Conservation (phyloP, 495 filamentous ascomycete genomes). For the Penicillium herquei region DNA sequence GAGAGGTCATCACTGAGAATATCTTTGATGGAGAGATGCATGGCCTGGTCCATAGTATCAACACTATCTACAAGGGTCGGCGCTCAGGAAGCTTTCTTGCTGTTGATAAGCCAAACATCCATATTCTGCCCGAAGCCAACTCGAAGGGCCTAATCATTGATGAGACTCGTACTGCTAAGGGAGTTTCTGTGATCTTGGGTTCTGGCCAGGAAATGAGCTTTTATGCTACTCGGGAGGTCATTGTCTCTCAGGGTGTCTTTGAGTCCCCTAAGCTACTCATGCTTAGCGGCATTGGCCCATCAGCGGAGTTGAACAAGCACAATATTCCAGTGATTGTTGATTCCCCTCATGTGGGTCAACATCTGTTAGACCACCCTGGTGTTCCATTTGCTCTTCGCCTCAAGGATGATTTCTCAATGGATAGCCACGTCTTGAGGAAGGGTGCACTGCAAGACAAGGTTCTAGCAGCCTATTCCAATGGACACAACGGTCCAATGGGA, state of each 20-base stretch:
- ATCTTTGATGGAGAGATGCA: slow-evolving; percentile 56
- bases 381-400: slow-evolving; percentile 55
- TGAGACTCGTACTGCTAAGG: slow-evolving; percentile 20
- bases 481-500: slow-evolving; percentile 49
- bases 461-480: slow-evolving; percentile 43
- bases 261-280: slow-evolving; percentile 50
- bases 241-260: slow-evolving; percentile 44
- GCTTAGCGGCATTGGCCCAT: slow-evolving; percentile 45
- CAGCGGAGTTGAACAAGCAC: slow-evolving; percentile 46
- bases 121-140: slow-evolving; percentile 44
- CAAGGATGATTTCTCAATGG: slow-evolving; percentile 54
- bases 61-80: slow-evolving; percentile 57
- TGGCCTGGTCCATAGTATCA: slow-evolving; percentile 54
- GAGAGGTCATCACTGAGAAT: slow-evolving; percentile 49
- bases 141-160: slow-evolving; percentile 57
- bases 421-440: slow-evolving; percentile 51
- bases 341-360: slow-evolving; percentile 52
- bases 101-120: slow-evolving; percentile 56
- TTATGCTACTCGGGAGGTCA: slow-evolving; percentile 45
- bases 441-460: slow-evolving; percentile 43
- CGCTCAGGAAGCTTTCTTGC: slow-evolving; percentile 54
- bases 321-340: slow-evolving; percentile 47
- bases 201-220: slow-evolving; percentile 20
- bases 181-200: slow-evolving; percentile 47
- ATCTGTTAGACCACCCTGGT: slow-evolving; percentile 57